These are phyloP conservation scores for Diplodia scrobiculata DNA, from an alignment of 2,329 filamentous ascomycete species.

Conservation along the genomic window DNA sequence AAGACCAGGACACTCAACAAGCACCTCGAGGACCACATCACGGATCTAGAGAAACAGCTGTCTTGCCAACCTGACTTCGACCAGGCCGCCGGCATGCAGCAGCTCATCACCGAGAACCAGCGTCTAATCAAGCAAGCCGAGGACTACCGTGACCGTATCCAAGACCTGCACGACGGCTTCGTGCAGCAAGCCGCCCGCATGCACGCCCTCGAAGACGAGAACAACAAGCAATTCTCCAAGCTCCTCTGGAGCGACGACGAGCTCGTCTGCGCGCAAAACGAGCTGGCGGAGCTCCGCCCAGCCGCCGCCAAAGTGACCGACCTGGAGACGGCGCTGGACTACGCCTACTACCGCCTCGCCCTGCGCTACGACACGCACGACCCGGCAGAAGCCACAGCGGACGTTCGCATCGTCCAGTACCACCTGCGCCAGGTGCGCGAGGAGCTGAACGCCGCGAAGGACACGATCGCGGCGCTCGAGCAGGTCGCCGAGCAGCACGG, in stretches of 20 bases:
- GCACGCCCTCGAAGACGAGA: too few relatives aligned
- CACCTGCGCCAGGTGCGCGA: background rate
- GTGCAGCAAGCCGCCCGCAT: too few relatives aligned
- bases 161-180: too few relatives aligned
- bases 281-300: too few relatives aligned
- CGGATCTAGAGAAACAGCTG: background rate
- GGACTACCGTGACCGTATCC: too few relatives aligned
- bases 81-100: background rate
- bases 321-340: too few relatives aligned
- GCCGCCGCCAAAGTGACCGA: too few relatives aligned
- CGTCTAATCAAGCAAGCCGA: too few relatives aligned
- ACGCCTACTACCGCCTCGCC: background rate
- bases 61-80: background rate
- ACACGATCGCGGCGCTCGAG: background rate
- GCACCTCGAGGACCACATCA: background rate
- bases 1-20: background rate
- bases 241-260: too few relatives aligned
- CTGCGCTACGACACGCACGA: background rate
- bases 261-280: too few relatives aligned
- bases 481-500: background rate
- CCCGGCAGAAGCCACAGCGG: accelerated
- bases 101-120: too few relatives aligned
- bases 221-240: too few relatives aligned
- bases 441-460: background rate
- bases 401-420: background rate